These are phyloP conservation scores for Nicotiana paniculata DNA, from an alignment of 257 asterid species.

Conservation along the genomic window DNA sequence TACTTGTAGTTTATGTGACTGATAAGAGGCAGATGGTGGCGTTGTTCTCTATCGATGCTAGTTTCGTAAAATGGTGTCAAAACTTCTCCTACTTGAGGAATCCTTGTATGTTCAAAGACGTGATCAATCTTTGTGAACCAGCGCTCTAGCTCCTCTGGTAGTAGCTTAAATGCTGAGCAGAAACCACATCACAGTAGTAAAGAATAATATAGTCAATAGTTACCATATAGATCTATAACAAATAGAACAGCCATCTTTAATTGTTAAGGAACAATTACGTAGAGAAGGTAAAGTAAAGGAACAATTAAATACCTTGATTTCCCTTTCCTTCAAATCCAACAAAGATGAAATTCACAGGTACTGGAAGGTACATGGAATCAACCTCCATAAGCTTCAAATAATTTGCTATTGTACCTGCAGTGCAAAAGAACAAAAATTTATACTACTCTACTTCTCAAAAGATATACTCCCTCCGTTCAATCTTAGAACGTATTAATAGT, in stretches of 20 bases:
- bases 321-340: conserved; percentile 98
- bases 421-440: conserved; percentile 18
- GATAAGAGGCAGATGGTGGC: conserved; percentile 79
- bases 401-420: conserved; percentile 72
- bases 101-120: conserved; percentile 88
- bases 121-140: conserved; percentile 99
- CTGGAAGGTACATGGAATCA: conserved; percentile 82
- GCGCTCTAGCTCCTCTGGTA: conserved; percentile 79
- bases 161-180: conserved; percentile 61
- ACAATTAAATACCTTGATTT: conserved; percentile 57
- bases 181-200: neutral
- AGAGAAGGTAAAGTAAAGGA: conserved; percentile 5
- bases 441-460: neutral
- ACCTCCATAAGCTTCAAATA: conserved; percentile 90
- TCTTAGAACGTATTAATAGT: neutral
- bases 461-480: neutral
- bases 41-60: conserved; percentile 66
- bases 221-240: neutral
- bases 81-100: conserved; percentile 85
- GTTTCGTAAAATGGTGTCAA: conserved; percentile 87
- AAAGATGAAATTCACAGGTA: conserved; percentile 90
- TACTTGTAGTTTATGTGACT: conserved; percentile 94
- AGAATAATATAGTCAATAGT: conserved; percentile 10
- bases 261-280: neutral
- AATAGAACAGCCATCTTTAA: neutral